These are phyloP conservation scores for Yarrowia keelungensis DNA, from an alignment of 805 yeast species.

Conservation along the genomic window DNA sequence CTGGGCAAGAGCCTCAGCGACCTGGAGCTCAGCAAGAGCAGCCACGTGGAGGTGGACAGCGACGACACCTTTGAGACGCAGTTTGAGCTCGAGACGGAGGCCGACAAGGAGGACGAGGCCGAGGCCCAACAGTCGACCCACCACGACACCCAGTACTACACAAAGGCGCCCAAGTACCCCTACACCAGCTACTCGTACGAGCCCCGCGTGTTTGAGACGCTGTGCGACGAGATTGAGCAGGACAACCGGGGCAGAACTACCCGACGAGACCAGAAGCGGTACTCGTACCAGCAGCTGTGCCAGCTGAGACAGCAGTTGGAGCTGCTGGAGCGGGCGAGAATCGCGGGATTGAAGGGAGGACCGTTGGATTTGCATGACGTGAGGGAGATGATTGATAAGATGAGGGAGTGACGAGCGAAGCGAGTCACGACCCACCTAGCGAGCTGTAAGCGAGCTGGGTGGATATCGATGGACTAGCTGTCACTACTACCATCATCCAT, in stretches of 20 bases:
- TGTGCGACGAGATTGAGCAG: constrained; percentile 36
- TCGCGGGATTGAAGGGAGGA: constrained; percentile 28
- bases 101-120: background rate
- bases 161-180: background rate
- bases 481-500: no score
- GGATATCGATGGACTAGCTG: no score
- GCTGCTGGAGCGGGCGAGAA: constrained; percentile 25
- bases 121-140: no score
- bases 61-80: constrained; percentile 34
- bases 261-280: constrained; percentile 28
- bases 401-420: constrained; percentile 3
- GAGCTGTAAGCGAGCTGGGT: no score
- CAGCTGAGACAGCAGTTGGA: constrained; percentile 33
- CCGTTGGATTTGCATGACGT: constrained; percentile 38
- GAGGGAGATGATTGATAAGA: constrained; percentile 32
- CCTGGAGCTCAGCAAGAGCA: constrained; percentile 9
- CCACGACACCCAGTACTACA: no score
- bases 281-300: constrained; percentile 28
- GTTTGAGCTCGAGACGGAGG: constrained; percentile 25
- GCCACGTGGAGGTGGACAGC: background rate
- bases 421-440: background rate
- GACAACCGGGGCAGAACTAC: constrained; percentile 31
- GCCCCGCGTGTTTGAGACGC: constrained; percentile 19
- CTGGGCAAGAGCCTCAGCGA: constrained; percentile 24
- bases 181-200: constrained; percentile 17